These are phyloP conservation scores for Dendrobium nobile DNA, from an alignment of 106 monocot species.

Conservation along the genomic window DNA sequence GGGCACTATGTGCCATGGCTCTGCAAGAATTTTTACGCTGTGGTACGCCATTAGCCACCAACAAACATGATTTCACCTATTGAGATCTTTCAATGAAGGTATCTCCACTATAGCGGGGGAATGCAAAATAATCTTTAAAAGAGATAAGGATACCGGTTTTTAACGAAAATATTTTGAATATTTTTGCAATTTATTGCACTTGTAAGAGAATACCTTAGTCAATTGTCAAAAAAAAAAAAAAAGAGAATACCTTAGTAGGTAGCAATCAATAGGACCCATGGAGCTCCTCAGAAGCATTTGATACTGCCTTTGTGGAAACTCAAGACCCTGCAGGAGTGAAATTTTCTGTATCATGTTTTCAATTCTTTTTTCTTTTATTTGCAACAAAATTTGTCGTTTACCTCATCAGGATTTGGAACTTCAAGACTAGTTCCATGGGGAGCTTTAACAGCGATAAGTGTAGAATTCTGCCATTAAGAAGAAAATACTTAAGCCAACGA, in stretches of 20 bases:
- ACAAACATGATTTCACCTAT: neutral
- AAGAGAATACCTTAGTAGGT: conserved; percentile 63
- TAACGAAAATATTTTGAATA: neutral
- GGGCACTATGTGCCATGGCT: no score
- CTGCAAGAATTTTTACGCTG: no score
- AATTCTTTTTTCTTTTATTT: neutral
- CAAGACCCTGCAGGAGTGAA: conserved; percentile 29
- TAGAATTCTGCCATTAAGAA: conserved; percentile 40
- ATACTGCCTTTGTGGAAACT: conserved; percentile 46
- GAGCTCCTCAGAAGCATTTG: conserved; percentile 74
- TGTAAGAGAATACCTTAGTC: conserved; percentile 53
- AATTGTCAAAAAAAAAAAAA: no score
- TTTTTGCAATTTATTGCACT: neutral
- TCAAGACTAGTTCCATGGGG: conserved; percentile 92
- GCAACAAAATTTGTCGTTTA: conserved; percentile 10
- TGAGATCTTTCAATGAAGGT: neutral
- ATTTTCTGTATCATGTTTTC: neutral
- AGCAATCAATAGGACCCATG: conserved; percentile 82
- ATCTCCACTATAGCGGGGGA: neutral
- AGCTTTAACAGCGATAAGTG: conserved; percentile 80
- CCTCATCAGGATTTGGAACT: conserved; percentile 88
- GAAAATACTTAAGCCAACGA: conserved; percentile 1
- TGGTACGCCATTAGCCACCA: no score
- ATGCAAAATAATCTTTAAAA: neutral
- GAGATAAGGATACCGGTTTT: neutral